Percentiles rank a stretch among this genome's conserved stretches.
Evolutionary conservation across 257 asterid species (phyloP).

Genomic region (Solanum sitiens): DNA sequence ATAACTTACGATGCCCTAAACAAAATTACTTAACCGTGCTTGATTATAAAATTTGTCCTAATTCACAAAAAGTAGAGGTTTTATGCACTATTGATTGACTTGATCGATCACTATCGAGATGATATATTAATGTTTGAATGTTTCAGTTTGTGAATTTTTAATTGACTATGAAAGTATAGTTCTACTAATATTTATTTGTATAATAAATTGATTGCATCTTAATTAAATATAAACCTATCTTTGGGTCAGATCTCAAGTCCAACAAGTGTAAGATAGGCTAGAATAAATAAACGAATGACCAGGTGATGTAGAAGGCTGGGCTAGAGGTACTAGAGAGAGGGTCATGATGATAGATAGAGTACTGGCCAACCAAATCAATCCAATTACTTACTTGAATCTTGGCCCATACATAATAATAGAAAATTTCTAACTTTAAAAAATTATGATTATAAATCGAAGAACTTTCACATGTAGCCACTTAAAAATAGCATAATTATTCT

Average conservation of each 20-base stretch:
- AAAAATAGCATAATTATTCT: too few species aligned
- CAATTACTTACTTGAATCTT: too few species aligned
- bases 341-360: too few species aligned
- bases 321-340: neutral
- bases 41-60: too few species aligned
- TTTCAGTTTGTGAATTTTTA: neutral
- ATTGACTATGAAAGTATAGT: neutral
- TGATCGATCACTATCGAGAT: neutral
- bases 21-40: too few species aligned
- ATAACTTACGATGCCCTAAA: too few species aligned
- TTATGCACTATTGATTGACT: neutral
- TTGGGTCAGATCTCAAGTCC: neutral
- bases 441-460: too few species aligned
- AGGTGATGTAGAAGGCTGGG: neutral
- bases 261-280: neutral
- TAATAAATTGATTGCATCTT: neutral
- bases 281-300: neutral
- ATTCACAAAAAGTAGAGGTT: neutral
- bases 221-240: neutral
- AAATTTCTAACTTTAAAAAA: too few species aligned
- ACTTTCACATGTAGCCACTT: too few species aligned
- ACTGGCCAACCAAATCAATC: neutral
- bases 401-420: too few species aligned
- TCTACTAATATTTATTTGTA: neutral
- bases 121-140: neutral